Evolutionary conservation across 495 filamentous ascomycete species (phyloP), one percentile per base, ranked within the genome.

Genomic region (Wilcoxina mikolae): DNA sequence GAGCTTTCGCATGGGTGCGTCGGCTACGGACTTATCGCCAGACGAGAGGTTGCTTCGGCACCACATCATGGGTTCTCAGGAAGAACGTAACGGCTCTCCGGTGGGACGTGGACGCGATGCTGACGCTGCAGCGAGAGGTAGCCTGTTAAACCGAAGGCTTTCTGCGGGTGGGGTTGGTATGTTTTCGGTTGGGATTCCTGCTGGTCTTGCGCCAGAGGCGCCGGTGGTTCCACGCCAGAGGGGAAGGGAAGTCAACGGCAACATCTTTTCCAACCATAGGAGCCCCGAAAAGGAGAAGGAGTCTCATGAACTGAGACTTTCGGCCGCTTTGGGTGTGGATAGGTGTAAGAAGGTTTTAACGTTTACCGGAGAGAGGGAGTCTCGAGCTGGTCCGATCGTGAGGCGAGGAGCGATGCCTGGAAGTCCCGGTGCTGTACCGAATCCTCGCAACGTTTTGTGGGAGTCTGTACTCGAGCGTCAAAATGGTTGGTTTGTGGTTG

Each of bases 311-410:
- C 76, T 76, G 31, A 79, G 91, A 17, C 62, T 96, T 33, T 91
- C 93, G 7, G 68, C 83, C 31, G 91, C 91, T 3, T 74, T 95
- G 17, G 81, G 84, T n/a, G 73, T 96, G 54, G 84, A 96, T 62
- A 79, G 76, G 46, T 50, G 70, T 75, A 27, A 69, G 70, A 51
- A 75, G 77, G 59, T 70, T 85, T 5, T 71, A 89, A 41, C 71
- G 70, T 51, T 76, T 55, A 56, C 52, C 7, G 26, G 51, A 33
- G 52, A 60, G 27, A 18, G 22, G 3, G 43, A 46, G n/a, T 24
- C 15, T 2, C n/a, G 11, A 1, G 17, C n/a, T 2, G 22, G 1
- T 18, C 15, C 11, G 11, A 17, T 17, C 11, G 11, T 46, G 10
- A 11, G 22, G 1, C 43, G 43, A 12, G 43, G 43, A 15, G 46